These are phyloP conservation scores for Scorias spongiosa DNA, from an alignment of 2,329 filamentous ascomycete genomes.

Conservation along the genomic window DNA sequence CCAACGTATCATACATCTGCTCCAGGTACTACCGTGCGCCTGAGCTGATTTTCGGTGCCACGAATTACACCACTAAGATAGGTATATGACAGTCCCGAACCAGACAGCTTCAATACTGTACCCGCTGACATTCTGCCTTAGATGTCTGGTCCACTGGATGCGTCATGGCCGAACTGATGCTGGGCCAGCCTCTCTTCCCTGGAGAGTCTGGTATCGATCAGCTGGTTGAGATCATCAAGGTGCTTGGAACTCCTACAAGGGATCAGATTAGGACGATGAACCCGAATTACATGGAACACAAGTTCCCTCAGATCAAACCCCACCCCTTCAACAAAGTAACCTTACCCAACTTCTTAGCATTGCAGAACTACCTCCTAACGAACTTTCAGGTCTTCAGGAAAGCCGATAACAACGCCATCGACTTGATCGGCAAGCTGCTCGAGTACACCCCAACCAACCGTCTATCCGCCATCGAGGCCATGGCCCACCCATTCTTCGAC, in stretches of 20 bases:
- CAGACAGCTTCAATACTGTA: not conserved
- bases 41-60: slow-evolving; percentile 95
- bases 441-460: slow-evolving; percentile 97
- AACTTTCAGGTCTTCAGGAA: slow-evolving; percentile 72
- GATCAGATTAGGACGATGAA: slow-evolving; percentile 99
- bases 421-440: slow-evolving; percentile 80
- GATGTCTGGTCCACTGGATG: slow-evolving; percentile 99
- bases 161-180: slow-evolving; percentile 98
- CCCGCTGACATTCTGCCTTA: slow-evolving; percentile 23
- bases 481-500: slow-evolving; percentile 98
- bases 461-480: slow-evolving; percentile 81
- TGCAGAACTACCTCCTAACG: slow-evolving; percentile 6
- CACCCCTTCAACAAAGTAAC: slow-evolving; percentile 88
- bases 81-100: slow-evolving; percentile 50
- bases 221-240: slow-evolving; percentile 98
- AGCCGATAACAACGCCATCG: slow-evolving; percentile 82
- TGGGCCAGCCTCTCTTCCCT: slow-evolving; percentile 92
- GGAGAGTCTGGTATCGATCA: slow-evolving; percentile 98
- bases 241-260: slow-evolving; percentile 85
- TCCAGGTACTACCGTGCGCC: slow-evolving; percentile 97
- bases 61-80: slow-evolving; percentile 99
- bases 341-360: slow-evolving; percentile 5
- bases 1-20: slow-evolving; percentile 98
- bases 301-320: slow-evolving; percentile 99
- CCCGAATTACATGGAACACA: slow-evolving; percentile 99